Conservation (phyloP, 2,329 filamentous ascomycete species). For the Colletotrichum lindemuthianum region DNA sequence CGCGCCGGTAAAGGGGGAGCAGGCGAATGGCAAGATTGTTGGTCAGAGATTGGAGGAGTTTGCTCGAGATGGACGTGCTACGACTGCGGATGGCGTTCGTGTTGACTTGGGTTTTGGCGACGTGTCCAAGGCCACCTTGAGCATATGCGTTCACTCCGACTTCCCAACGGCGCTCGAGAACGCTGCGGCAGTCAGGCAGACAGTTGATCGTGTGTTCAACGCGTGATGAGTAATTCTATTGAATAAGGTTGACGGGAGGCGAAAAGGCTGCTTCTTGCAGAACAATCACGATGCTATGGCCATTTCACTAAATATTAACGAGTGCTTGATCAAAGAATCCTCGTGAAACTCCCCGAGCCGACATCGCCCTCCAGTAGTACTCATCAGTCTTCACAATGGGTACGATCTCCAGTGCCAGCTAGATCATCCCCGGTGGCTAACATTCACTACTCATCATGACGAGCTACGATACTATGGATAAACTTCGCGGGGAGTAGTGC, state of each 20-base stretch:
- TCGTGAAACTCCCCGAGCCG: too few relatives aligned
- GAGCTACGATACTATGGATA: too few relatives aligned
- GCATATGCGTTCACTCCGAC: slow-evolving; percentile 15
- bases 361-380: too few relatives aligned
- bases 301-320: too few relatives aligned
- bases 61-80: not conserved
- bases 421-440: too few relatives aligned
- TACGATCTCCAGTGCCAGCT: too few relatives aligned
- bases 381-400: too few relatives aligned
- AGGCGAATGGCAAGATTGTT: not conserved
- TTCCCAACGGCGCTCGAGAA: slow-evolving; percentile 6
- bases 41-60: not conserved
- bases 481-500: too few relatives aligned
- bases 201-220: not conserved
- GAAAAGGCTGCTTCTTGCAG: not conserved
- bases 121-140: slow-evolving; percentile 7
- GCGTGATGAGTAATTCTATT: not conserved
- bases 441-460: too few relatives aligned
- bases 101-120: not conserved
- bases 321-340: too few relatives aligned
- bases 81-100: not conserved
- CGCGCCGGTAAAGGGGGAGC: not conserved
- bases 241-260: not conserved
- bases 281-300: too few relatives aligned
- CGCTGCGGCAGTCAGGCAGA: not conserved